phyloP scores from a whole-genome alignment of 2,329 filamentous ascomycete genomes.

The Phialemonium atrogriseum region DNA sequence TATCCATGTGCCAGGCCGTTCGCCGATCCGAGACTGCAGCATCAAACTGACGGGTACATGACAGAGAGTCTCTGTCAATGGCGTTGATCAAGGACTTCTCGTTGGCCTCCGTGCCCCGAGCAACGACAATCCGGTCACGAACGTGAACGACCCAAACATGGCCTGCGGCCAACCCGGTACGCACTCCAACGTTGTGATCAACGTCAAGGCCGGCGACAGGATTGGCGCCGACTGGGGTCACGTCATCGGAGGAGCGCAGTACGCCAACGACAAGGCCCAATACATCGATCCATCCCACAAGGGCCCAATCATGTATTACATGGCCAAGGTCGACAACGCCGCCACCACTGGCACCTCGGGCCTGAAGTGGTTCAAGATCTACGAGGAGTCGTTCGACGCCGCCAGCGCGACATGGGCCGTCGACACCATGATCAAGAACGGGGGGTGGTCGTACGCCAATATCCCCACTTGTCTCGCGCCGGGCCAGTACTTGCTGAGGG shows the following conservation, averaged over 20 bases:
- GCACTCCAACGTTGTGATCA: constrained; percentile 14
- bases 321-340: constrained; percentile 39
- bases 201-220: constrained; percentile 25
- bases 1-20: too few relatives aligned
- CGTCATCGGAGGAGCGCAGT: constrained; percentile 31
- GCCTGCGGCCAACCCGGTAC: constrained; percentile 17
- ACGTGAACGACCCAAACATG: constrained; percentile 15
- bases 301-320: constrained; percentile 39
- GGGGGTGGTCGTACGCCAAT: constrained; percentile 33
- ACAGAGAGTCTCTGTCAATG: constrained; percentile 36
- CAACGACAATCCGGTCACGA: constrained; percentile 32
- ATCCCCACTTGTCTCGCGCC: constrained; percentile 28
- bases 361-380: constrained; percentile 44
- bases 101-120: constrained; percentile 39
- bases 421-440: constrained; percentile 36
- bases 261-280: constrained; percentile 27
- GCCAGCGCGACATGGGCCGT: constrained; percentile 40
- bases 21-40: too few relatives aligned
- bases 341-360: constrained; percentile 26
- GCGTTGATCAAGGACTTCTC: constrained; percentile 38
- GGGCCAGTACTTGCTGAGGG: constrained; percentile 33
- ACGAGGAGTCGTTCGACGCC: constrained; percentile 27
- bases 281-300: constrained; percentile 33
- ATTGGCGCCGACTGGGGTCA: constrained; percentile 34
- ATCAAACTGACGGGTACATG: too few relatives aligned